phyloP scores from a whole-genome alignment of 192 early-diverging fungal genomes.

The Powellomyces hirtus region DNA sequence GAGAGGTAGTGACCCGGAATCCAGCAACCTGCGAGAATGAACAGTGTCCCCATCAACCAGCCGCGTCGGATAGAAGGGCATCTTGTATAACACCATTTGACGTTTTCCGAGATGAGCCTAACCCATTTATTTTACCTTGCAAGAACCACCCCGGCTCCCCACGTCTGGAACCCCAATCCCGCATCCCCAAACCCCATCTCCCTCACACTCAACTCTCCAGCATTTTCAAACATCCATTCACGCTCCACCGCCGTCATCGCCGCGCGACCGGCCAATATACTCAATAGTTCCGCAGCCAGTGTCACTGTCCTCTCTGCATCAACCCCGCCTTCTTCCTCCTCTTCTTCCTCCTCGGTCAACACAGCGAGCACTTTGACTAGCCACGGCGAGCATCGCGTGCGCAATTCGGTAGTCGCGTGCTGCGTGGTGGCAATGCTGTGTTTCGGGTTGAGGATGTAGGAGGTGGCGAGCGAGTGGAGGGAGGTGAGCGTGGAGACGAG shows the following conservation, averaged over 20 bases:
- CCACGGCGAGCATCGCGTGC: not conserved
- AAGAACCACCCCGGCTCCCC: constrained; percentile 33
- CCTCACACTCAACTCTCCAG: not conserved
- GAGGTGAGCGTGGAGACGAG: not conserved
- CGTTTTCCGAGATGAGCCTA: not conserved
- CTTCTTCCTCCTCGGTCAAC: not conserved
- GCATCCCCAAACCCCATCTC: constrained; percentile 28
- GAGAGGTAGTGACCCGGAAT: constrained; percentile 8
- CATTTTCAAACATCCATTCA: not conserved
- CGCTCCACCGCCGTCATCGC: not conserved
- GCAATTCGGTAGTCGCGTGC: not conserved
- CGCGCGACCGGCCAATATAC: constrained; percentile 1
- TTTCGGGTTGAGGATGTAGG: not conserved
- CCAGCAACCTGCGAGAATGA: constrained; percentile 20
- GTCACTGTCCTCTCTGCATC: not conserved
- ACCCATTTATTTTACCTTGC: constrained; percentile 16
- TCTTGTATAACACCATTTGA: no score
- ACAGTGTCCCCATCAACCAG: no score
- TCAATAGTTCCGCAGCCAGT: not conserved
- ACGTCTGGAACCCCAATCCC: constrained; percentile 39
- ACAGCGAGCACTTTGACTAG: not conserved
- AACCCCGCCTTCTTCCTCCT: not conserved
- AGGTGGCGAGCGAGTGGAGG: not conserved
- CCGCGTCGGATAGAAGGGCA: no score
- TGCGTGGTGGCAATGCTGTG: no score